These are phyloP conservation scores for Microbotryum scabiosae DNA, from an alignment of 1,284 basidiomycete genomes.

Conservation along the genomic window DNA sequence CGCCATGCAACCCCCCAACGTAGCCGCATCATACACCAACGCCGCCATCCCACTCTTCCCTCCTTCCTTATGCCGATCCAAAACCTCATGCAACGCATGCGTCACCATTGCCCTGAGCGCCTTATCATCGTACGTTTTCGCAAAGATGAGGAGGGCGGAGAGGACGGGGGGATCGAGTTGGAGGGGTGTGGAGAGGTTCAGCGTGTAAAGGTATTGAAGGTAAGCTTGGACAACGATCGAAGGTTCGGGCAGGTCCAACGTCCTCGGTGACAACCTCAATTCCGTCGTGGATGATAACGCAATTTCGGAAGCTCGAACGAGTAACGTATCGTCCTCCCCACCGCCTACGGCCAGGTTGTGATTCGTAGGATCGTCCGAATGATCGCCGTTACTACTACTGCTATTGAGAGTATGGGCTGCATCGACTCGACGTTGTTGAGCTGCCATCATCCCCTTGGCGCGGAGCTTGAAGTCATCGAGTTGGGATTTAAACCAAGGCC, in stretches of 20 bases:
- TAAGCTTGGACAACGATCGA: slow-evolving; percentile 81
- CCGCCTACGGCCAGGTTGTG: not conserved
- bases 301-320: not conserved
- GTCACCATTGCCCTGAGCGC: slow-evolving; percentile 70
- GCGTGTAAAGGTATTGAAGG: slow-evolving; percentile 85
- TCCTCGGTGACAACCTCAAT: slow-evolving; percentile 65
- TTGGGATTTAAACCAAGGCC: slow-evolving; percentile 86
- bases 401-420: not conserved
- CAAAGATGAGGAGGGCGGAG: slow-evolving; percentile 72
- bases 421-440: not conserved
- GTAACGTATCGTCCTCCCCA: not conserved
- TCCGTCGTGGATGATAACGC: slow-evolving; percentile 42
- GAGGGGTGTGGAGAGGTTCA: slow-evolving; percentile 72
- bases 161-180: slow-evolving; percentile 84
- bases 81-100: slow-evolving; percentile 80
- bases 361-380: not conserved
- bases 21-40: slow-evolving; percentile 31
- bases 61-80: slow-evolving; percentile 40
- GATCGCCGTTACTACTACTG: not conserved
- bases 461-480: slow-evolving; percentile 25
- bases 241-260: slow-evolving; percentile 74
- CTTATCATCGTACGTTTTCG: slow-evolving; percentile 69
- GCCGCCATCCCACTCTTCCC: slow-evolving; percentile 15
- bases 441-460: slow-evolving; percentile 9
- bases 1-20: slow-evolving; percentile 29